Evolutionary conservation across 2,329 filamentous ascomycete genomes (phyloP).

Genomic region (Parastagonospora nodorum): DNA sequence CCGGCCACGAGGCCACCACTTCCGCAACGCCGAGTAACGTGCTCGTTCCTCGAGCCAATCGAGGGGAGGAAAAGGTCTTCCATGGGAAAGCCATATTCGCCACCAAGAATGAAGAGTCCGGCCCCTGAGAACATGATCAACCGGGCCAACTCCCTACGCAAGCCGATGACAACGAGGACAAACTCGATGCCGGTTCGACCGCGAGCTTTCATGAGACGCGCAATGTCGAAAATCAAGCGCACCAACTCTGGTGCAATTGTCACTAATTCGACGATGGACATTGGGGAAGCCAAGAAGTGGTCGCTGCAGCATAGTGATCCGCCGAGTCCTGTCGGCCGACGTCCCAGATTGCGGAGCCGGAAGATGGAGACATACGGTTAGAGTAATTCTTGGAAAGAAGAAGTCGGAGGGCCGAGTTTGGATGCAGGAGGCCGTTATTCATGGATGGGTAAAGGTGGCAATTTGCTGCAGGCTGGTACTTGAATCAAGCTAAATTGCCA

Average conservation of each 20-base stretch:
- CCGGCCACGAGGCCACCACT: not conserved
- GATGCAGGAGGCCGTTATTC: too few relatives aligned
- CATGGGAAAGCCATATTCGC: not conserved
- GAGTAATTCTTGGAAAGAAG: not conserved
- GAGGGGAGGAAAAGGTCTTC: not conserved
- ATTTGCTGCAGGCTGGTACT: not conserved
- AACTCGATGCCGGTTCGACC: not conserved
- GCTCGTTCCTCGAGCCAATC: slow-evolving; percentile 4
- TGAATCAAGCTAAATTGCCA: not conserved
- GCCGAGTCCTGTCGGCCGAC: not conserved
- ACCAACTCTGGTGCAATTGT: not conserved
- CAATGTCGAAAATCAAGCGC: not conserved
- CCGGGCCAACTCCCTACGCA: not conserved
- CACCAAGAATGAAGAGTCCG: not conserved
- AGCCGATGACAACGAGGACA: not conserved
- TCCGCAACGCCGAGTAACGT: not conserved
- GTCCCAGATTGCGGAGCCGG: too few relatives aligned
- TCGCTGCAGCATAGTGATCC: not conserved
- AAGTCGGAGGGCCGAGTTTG: not conserved
- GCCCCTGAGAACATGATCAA: not conserved
- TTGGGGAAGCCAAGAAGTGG: not conserved
- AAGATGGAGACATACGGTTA: too few relatives aligned
- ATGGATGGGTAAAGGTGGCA: too few relatives aligned
- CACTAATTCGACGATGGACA: not conserved
- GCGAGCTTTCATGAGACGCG: not conserved